These are phyloP conservation scores for Yamadazyma atmosphaerica DNA, from an alignment of 1,139 yeast species.

Conservation along the genomic window DNA sequence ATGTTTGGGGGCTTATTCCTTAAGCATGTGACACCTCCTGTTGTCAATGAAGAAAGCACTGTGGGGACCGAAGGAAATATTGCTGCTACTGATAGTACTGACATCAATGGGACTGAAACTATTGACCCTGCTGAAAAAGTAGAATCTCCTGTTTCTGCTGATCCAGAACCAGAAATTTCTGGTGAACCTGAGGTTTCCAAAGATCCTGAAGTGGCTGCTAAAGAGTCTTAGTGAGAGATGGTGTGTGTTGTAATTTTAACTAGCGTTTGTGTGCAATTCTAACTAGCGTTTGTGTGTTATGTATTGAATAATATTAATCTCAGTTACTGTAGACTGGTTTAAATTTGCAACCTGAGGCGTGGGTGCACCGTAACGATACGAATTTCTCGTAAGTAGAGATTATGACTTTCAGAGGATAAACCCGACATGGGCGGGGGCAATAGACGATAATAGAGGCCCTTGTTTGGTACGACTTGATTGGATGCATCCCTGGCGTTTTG, in stretches of 20 bases:
- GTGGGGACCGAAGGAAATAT: background rate
- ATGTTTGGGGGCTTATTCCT: conserved; percentile 1
- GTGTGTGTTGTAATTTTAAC: too few relatives aligned
- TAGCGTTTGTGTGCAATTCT: too few relatives aligned
- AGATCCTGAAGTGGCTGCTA: background rate
- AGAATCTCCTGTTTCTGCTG: background rate
- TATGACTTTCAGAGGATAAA: too few relatives aligned
- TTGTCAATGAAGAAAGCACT: background rate
- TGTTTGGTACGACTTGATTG: too few relatives aligned
- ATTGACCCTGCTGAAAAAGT: background rate
- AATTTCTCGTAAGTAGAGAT: background rate
- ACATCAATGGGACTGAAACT: too few relatives aligned
- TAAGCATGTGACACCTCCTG: background rate
- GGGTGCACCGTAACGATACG: background rate
- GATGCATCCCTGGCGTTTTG: too few relatives aligned
- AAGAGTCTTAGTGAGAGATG: too few relatives aligned
- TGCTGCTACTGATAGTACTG: background rate
- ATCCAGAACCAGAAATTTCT: background rate
- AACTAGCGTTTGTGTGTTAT: too few relatives aligned
- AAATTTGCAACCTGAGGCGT: background rate
- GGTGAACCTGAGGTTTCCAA: background rate
- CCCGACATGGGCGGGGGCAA: too few relatives aligned
- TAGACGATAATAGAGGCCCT: too few relatives aligned
- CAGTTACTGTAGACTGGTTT: too few relatives aligned
- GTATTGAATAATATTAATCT: too few relatives aligned